Evolutionary conservation across 257 asterid genomes (phyloP).

Genomic region (Perilla frutescens): DNA sequence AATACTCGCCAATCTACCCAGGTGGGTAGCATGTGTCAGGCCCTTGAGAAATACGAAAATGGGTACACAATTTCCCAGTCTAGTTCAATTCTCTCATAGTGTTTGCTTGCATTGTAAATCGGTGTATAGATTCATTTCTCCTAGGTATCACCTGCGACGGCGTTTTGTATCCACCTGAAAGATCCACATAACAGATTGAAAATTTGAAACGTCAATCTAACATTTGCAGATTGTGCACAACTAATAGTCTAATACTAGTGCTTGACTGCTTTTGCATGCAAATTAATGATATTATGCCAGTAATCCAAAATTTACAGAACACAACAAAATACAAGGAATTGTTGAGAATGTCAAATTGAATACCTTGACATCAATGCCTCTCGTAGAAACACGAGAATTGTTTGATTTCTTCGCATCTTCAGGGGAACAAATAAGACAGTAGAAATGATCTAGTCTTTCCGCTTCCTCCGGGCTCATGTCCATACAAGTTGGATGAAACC

Average conservation of each 20-base stretch:
- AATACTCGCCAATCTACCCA: constrained; percentile 26
- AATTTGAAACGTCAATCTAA: background rate
- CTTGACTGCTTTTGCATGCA: background rate
- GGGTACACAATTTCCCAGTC: constrained; percentile 18
- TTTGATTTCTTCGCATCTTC: constrained; percentile 68
- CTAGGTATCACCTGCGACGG: constrained; percentile 63
- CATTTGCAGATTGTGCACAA: background rate
- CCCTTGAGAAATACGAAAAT: constrained; percentile 2
- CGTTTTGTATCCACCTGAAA: constrained; percentile 83
- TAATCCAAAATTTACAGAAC: constrained; percentile 13
- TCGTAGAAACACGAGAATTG: constrained; percentile 60
- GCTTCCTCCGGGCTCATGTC: constrained; percentile 83
- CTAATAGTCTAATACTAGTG: background rate
- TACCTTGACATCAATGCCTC: constrained; percentile 74
- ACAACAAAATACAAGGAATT: background rate
- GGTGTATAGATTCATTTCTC: constrained; percentile 21
- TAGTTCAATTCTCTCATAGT: too few species aligned
- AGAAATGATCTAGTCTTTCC: constrained; percentile 70
- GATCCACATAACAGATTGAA: constrained; percentile 13
- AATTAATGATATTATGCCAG: background rate
- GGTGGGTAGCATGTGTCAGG: background rate
- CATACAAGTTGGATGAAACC: constrained; percentile 90
- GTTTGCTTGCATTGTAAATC: constrained; percentile 41
- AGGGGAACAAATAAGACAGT: constrained; percentile 71
- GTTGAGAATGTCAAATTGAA: constrained; percentile 22